Evolutionary conservation across 2,329 filamentous ascomycete genomes (phyloP).

Genomic region (Dactylellina leptospora): DNA sequence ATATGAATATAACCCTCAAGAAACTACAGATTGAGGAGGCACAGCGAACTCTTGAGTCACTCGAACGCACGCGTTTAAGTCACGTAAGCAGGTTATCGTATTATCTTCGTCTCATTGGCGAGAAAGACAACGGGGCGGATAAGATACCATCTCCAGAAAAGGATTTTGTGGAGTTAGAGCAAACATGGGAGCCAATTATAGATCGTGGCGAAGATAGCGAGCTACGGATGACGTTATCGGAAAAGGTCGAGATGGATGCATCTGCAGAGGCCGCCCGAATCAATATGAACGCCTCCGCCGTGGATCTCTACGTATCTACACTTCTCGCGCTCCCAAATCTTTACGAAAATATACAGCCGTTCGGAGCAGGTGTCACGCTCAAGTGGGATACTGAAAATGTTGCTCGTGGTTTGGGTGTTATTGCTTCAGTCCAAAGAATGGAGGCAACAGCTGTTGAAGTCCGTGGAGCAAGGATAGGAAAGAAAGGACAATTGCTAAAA

Average conservation of each 20-base stretch:
- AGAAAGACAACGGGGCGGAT: no score
- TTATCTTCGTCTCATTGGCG: slow-evolving; percentile 51
- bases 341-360: slow-evolving; percentile 7
- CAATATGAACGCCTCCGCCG: neutral
- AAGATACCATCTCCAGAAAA: slow-evolving; percentile 59
- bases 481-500: slow-evolving; percentile 19
- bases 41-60: slow-evolving; percentile 39
- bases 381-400: slow-evolving; percentile 12
- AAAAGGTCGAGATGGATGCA: slow-evolving; percentile 42
- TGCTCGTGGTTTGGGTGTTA: neutral
- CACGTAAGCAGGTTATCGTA: slow-evolving; percentile 30
- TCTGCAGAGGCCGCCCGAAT: slow-evolving; percentile 5
- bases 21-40: slow-evolving; percentile 51
- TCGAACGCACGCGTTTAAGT: slow-evolving; percentile 8
- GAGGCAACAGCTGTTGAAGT: neutral
- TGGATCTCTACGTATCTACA: slow-evolving; percentile 11
- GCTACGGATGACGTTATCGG: slow-evolving; percentile 19
- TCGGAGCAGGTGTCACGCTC: slow-evolving; percentile 22
- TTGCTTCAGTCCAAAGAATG: neutral
- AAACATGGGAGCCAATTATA: slow-evolving; percentile 55
- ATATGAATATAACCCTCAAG: slow-evolving; percentile 53
- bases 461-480: neutral
- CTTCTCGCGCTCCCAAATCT: slow-evolving; percentile 40
- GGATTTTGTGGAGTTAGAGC: no score
- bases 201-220: slow-evolving; percentile 5